Percentiles rank a stretch among this genome's conserved stretches.
Conservation (phyloP, 1,284 basidiomycete species). For the Takashimella koratensis region DNA sequence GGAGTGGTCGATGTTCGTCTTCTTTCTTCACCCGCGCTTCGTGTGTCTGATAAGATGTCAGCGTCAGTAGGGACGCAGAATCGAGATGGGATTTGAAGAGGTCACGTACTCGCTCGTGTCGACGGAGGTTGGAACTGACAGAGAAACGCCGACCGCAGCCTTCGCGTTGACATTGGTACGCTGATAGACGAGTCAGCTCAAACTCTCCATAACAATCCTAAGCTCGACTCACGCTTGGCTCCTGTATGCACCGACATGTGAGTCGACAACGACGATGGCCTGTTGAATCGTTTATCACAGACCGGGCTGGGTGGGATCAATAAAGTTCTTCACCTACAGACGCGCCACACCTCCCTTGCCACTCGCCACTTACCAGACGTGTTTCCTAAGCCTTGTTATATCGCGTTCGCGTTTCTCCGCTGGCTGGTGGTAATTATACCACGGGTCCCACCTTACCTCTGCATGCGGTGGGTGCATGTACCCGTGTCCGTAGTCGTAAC, state of each 20-base stretch:
- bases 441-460: no score
- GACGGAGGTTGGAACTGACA: conserved; percentile 61
- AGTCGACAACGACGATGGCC: conserved; percentile 61
- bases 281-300: conserved; percentile 60
- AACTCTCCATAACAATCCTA: neutral
- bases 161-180: conserved; percentile 55
- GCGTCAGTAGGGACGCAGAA: no score
- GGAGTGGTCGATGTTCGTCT: no score
- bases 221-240: conserved; percentile 55
- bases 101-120: conserved; percentile 53
- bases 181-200: conserved; percentile 42
- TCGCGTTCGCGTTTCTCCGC: conserved; percentile 12
- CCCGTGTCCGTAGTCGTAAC: no score
- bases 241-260: conserved; percentile 67
- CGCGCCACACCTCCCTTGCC: no score
- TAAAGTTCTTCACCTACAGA: neutral
- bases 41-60: no score
- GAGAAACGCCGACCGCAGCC: conserved; percentile 58
- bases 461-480: no score
- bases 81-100: neutral
- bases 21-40: no score
- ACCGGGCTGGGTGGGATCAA: conserved; percentile 45
- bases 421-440: no score
- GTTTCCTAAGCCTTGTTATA: conserved; percentile 15
- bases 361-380: conserved; percentile 20